Evolutionary conservation across 225 moss, liverwort and hornwort genomes (phyloP).

Genomic region (Pleurozium schreberi): DNA sequence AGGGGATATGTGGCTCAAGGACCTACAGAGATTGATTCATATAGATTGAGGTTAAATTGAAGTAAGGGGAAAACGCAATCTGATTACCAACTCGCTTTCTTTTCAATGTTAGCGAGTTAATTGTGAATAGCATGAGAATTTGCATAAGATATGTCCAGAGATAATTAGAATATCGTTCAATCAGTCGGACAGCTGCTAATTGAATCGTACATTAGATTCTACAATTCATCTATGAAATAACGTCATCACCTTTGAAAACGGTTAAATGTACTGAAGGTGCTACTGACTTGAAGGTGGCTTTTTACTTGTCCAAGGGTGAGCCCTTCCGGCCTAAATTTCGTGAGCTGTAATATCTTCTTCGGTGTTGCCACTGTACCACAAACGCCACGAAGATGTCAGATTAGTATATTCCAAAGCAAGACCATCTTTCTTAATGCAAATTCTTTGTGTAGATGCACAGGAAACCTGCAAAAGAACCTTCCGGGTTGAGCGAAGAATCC

Average conservation of each 20-base stretch:
- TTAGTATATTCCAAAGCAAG: neutral
- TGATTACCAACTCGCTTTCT: too few species aligned
- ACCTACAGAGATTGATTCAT: too few species aligned
- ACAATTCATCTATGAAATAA: neutral
- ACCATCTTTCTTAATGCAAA: neutral
- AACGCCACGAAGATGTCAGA: neutral
- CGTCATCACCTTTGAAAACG: neutral
- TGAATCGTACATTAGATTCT: neutral
- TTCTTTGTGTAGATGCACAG: too few species aligned
- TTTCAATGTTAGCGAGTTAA: too few species aligned
- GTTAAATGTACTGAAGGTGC: neutral
- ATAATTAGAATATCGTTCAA: neutral
- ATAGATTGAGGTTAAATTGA: too few species aligned
- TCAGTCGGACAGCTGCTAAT: neutral
- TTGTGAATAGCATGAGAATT: too few species aligned
- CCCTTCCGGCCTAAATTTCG: conserved; percentile 19
- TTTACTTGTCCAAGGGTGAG: conserved; percentile 56
- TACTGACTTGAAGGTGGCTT: conserved; percentile 42
- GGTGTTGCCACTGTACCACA: conserved; percentile 40
- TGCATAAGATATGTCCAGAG: neutral
- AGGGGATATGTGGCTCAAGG: too few species aligned
- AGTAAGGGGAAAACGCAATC: too few species aligned
- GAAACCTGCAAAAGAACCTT: too few species aligned
- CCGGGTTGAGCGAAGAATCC: too few species aligned
- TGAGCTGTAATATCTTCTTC: conserved; percentile 42